phyloP scores from a whole-genome alignment of 2,329 filamentous ascomycete genomes.

The Coleophoma cylindrospora region DNA sequence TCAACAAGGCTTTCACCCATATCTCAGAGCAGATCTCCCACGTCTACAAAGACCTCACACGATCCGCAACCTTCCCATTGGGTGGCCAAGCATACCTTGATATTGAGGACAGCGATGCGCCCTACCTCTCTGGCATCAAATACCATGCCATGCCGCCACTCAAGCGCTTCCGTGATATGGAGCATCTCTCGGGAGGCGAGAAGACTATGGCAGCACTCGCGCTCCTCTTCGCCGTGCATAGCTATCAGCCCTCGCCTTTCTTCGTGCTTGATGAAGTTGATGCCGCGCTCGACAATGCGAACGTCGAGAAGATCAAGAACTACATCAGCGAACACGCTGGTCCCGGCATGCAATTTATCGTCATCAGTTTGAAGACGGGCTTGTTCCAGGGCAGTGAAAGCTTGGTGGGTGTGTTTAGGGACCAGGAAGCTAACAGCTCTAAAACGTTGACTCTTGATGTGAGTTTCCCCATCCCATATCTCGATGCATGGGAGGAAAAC shows the following conservation, averaged over 20 bases:
- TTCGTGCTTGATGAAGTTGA: conserved; percentile 98
- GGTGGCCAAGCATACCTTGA: conserved; percentile 87
- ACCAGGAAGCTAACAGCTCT: conserved; percentile 89
- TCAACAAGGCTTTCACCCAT: conserved; percentile 92
- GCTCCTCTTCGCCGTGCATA: conserved; percentile 94
- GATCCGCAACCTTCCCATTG: conserved; percentile 85
- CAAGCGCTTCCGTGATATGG: conserved; percentile 99
- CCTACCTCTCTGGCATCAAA: conserved; percentile 92
- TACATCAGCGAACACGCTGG: conserved; percentile 93
- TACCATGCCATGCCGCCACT: conserved; percentile 98
- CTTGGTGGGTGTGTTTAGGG: conserved; percentile 89
- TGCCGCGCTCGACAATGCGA: conserved; percentile 95
- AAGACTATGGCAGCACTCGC: conserved; percentile 98
- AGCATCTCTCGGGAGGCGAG: conserved; percentile 93
- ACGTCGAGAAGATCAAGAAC: conserved; percentile 92
- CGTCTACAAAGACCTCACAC: conserved; percentile 93
- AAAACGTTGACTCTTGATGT: conserved; percentile 92
- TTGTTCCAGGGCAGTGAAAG: conserved; percentile 97
- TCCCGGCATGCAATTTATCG: conserved; percentile 98
- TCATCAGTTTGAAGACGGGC: conserved; percentile 92
- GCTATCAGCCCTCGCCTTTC: conserved; percentile 91
- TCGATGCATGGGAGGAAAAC: not conserved
- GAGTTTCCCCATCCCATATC: conserved; percentile 40
- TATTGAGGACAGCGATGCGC: conserved; percentile 89
- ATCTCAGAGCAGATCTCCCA: conserved; percentile 91